These are phyloP conservation scores for Hirschfeldia incana DNA, from an alignment of 345 rosid species.

Conservation along the genomic window DNA sequence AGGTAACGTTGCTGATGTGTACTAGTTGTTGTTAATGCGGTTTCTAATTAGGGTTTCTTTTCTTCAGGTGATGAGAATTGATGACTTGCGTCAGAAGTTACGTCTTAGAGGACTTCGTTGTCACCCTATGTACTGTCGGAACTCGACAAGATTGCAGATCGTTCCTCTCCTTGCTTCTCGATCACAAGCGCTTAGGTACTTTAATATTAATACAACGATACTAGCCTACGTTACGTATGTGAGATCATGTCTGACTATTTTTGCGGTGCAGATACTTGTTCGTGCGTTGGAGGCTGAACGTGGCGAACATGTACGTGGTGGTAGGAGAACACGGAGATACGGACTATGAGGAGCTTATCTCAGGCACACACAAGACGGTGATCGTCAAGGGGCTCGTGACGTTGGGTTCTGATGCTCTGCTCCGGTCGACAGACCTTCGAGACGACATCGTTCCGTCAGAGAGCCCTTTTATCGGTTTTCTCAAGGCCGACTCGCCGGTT, in stretches of 20 bases:
- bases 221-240: background rate
- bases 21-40: too few species aligned
- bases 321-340: slow-evolving; percentile 89
- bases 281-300: slow-evolving; percentile 90
- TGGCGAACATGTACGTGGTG: slow-evolving; percentile 78
- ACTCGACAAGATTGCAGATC: slow-evolving; percentile 71
- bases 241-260: background rate
- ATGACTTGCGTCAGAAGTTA: slow-evolving; percentile 91
- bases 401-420: slow-evolving; percentile 65
- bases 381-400: slow-evolving; percentile 60
- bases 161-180: slow-evolving; percentile 94
- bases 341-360: slow-evolving; percentile 78
- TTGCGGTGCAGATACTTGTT: slow-evolving; percentile 61
- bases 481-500: slow-evolving; percentile 48
- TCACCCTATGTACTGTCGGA: slow-evolving; percentile 95
- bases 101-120: slow-evolving; percentile 95
- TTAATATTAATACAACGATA: background rate
- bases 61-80: slow-evolving; percentile 65
- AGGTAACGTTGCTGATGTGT: slow-evolving; percentile 42
- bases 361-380: slow-evolving; percentile 81
- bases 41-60: slow-evolving; percentile 12
- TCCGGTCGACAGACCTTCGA: slow-evolving; percentile 57
- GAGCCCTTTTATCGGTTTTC: slow-evolving; percentile 56
- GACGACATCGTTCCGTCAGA: slow-evolving; percentile 71
- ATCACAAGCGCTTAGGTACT: slow-evolving; percentile 89